These are phyloP conservation scores for Phoma sp. DNA, from an alignment of 2,329 filamentous ascomycete species.

Conservation along the genomic window DNA sequence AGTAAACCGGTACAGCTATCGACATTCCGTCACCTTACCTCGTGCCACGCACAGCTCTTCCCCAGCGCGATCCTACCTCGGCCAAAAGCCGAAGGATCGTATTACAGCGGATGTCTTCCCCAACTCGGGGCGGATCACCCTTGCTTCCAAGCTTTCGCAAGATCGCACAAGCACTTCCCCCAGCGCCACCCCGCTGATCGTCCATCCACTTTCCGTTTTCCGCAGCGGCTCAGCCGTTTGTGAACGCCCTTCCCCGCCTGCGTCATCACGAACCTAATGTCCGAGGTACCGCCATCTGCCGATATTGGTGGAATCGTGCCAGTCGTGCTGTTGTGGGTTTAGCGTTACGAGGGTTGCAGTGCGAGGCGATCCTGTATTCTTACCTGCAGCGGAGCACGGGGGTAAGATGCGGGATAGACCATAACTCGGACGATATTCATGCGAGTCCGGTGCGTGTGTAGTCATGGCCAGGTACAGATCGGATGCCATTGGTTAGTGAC, in stretches of 20 bases:
- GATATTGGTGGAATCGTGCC: constrained; percentile 17
- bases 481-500: not conserved
- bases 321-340: not conserved
- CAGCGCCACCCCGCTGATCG: constrained; percentile 29
- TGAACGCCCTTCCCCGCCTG: constrained; percentile 5
- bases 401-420: constrained; percentile 5
- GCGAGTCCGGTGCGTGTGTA: constrained; percentile 15
- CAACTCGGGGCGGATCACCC: constrained; percentile 15
- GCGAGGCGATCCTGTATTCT: constrained; percentile 6
- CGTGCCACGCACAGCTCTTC: not conserved
- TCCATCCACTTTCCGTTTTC: constrained; percentile 7
- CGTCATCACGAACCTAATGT: constrained; percentile 9
- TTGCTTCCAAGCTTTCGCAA: constrained; percentile 24
- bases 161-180: constrained; percentile 22
- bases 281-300: constrained; percentile 7
- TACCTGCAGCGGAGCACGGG: constrained; percentile 7
- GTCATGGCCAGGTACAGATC: constrained; percentile 19
- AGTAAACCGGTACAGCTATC: not conserved
- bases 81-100: constrained; percentile 14
- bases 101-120: constrained; percentile 21
- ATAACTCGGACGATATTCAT: constrained; percentile 19
- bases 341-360: constrained; percentile 15
- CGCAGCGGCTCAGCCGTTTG: constrained; percentile 23
- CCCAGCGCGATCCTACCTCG: constrained; percentile 1
- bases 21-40: not conserved